These are phyloP conservation scores for Phytophthora tentaculata DNA, from an alignment of 352 stramenopile species.

Conservation along the genomic window DNA sequence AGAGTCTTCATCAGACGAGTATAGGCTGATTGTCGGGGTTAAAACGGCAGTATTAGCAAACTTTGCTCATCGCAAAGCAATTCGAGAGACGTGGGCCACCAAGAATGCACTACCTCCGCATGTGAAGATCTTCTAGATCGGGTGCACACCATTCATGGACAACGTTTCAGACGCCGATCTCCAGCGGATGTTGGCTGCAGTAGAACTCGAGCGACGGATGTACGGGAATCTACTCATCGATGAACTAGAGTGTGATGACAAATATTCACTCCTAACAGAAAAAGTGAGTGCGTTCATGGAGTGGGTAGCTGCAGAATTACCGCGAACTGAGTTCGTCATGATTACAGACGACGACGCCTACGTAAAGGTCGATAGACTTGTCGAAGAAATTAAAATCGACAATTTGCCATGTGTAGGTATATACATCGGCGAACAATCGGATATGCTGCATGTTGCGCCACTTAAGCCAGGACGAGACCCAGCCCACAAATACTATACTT, in stretches of 20 bases:
- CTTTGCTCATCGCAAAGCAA: no score
- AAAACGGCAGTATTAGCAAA: neutral
- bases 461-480: neutral
- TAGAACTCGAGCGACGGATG: neutral
- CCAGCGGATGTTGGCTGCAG: neutral
- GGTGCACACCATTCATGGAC: neutral
- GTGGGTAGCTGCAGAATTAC: neutral
- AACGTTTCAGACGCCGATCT: neutral
- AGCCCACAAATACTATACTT: constrained; percentile 32
- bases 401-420: neutral
- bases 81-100: neutral
- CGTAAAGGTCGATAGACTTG: neutral
- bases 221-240: neutral
- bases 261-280: neutral
- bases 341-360: neutral
- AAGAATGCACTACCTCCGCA: neutral
- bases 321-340: neutral
- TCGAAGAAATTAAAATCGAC: neutral
- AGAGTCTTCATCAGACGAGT: no score
- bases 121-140: neutral
- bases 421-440: constrained; percentile 27
- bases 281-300: neutral
- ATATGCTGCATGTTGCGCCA: constrained; percentile 1
- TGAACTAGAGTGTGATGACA: neutral
- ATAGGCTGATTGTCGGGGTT: neutral